phyloP scores from a whole-genome alignment of 1,284 basidiomycete species.

The Kwoniella shivajii region DNA sequence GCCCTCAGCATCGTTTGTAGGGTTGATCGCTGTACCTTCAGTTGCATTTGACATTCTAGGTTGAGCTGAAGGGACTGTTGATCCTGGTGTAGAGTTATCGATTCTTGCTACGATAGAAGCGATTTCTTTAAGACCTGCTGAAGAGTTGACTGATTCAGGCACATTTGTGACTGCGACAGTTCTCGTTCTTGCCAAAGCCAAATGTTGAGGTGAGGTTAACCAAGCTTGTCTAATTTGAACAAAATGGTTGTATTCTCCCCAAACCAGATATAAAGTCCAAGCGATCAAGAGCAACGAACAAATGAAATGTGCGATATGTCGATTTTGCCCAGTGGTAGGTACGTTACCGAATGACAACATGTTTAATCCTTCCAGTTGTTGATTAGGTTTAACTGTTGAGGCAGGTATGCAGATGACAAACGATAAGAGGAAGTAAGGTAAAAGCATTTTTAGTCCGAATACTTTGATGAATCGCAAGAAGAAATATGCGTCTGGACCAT shows the following conservation, averaged over 20 bases:
- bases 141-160: conserved; percentile 70
- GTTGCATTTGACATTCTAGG: conserved; percentile 28
- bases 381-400: conserved; percentile 54
- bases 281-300: conserved; percentile 73
- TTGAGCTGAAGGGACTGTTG: conserved; percentile 4
- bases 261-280: conserved; percentile 83
- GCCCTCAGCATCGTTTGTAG: conserved; percentile 52
- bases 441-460: conserved; percentile 64
- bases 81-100: conserved; percentile 17
- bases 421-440: conserved; percentile 69
- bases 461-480: conserved; percentile 71
- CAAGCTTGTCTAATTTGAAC: conserved; percentile 79
- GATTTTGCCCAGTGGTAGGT: conserved; percentile 56
- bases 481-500: conserved; percentile 92
- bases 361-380: conserved; percentile 66
- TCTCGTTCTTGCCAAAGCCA: conserved; percentile 74
- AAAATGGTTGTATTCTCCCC: conserved; percentile 76
- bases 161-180: conserved; percentile 89
- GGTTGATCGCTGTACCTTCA: conserved; percentile 61
- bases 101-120: conserved; percentile 45
- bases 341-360: conserved; percentile 82
- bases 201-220: conserved; percentile 73
- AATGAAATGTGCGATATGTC: conserved; percentile 76
- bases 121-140: conserved; percentile 60
- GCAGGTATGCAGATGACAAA: conserved; percentile 56